Base-by-base conservation (phyloP, 352 stramenopile genomes). In the Globisporangium emineosum region DNA sequence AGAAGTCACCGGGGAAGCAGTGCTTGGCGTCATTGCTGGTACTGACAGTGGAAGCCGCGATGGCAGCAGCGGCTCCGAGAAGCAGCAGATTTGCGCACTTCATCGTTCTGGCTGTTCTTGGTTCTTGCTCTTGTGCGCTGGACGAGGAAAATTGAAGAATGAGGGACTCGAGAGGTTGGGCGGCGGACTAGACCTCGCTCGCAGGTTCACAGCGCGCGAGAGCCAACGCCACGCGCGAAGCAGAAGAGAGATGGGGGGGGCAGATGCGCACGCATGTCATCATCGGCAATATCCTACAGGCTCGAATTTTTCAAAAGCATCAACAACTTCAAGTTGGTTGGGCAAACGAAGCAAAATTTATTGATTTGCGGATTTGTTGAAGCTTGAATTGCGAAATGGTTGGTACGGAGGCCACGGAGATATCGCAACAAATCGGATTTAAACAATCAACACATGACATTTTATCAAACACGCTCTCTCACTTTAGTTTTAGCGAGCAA, bases 1-100 rank as follows among this genome's bases (percentile, higher is more conserved):
- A 67, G 79, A 98, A 98, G 35, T 73, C 59, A 8, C 73, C 69
- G 2, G 82, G 70, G 62, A 91, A 89, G 70, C 82, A 88, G 21
- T 77, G 81, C 29, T 64, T 64, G 13, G 29, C 10, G 30, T 45
- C 40, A 13, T 29, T 27, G 15, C 37, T 8, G 5, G 6, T 15
- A n/a, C 15, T 45, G 0, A 45, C 37, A n/a, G 37, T n/a, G n/a
- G 37, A 45, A 45, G 37, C 37, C 4, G 37, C 13, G 37, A 45
- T 15, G 15, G 37, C 37, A n/a, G 37, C 37, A 45, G 37, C 37
- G 37, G 37, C 15, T 45, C 37, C 37, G 37, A 45, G 37, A 1
- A 45, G 37, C 15, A 45, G 37, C 37, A 45, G 37, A n/a, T 5
- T 13, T 15, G 37, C 37, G 15, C 37, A 45, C 37, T 21, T 45